Evolutionary conservation across 1,139 yeast genomes (phyloP), one percentile per base, ranked within the genome.

Genomic region (Yamadazyma friedrichii): DNA sequence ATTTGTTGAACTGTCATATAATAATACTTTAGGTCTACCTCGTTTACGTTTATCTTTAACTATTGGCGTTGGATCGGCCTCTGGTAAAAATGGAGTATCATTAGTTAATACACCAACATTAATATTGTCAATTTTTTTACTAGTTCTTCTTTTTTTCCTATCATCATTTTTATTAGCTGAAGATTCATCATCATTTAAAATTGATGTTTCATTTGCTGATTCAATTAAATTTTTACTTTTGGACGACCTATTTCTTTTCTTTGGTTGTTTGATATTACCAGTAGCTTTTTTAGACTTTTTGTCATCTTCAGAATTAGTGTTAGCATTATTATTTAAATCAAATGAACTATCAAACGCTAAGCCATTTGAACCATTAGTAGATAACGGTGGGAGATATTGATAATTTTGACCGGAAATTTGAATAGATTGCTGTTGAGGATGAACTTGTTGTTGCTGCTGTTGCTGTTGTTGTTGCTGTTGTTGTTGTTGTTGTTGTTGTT

Each of bases 1-100:
- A 46, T 71, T 71, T 9, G 71, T 59, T 12, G 68, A 43, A 0
- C 75, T 73, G 48, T 72, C 78, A 40, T 67, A 61, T 31, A 72
- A 61, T 30, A 70, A 59, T 45, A 71, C 67, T 52, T 62, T 70
- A 13, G 78, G 78, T 35, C 78, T 61, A 3, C 78, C 78, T 42
- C 77, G 55, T 47, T 64, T 67, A 50, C 67, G 65, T 53, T 68
- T 70, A 13, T 39, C 42, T 20, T 35, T 31, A 12, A 24, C 15
- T 10, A 34, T 25, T 10, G 38, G 38, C n/a, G 32, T 25, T 13
- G 31, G 32, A 5, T 12, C 17, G 4, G n/a, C n/a, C 4, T 32
- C 35, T 15, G n/a, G 25, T 15, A 15, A 9, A 10, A 32, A 16
- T 17, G 35, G 33, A 12, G 33, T 15, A 9, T 31, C 17, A 15